A percentile compares a stretch with the other conserved stretches of the same genome.
Conservation (phyloP, 306 rosid genomes). For the Medicago truncatula region MtrunA17r5.0-ANR NC_053043.1:39520501-39521000, state of each 20-base stretch:
- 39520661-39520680: conserved; percentile 48
- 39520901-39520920: conserved; percentile 23
- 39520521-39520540: conserved; percentile 69
- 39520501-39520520: conserved; percentile 81
- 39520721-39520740: conserved; percentile 55
- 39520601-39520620: conserved; percentile 80
- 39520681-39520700: conserved; percentile 67
- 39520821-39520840: conserved; percentile 31
- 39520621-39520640: conserved; percentile 81
- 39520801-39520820: conserved; percentile 27
- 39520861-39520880: conserved; percentile 35
- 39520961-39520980: conserved; percentile 6
- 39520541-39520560: conserved; percentile 97
- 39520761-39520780: conserved; percentile 38
- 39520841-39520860: conserved; percentile 22
- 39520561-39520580: conserved; percentile 52
- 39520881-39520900: conserved; percentile 18
- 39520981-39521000: background rate
- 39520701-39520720: conserved; percentile 55
- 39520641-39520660: conserved; percentile 43
- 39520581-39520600: conserved; percentile 66
- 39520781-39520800: background rate
- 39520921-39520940: background rate
- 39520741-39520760: conserved; percentile 44
- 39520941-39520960: background rate